Base-by-base conservation (phyloP, 148 eudicot species). In the Dianthus caryophyllus region DNA sequence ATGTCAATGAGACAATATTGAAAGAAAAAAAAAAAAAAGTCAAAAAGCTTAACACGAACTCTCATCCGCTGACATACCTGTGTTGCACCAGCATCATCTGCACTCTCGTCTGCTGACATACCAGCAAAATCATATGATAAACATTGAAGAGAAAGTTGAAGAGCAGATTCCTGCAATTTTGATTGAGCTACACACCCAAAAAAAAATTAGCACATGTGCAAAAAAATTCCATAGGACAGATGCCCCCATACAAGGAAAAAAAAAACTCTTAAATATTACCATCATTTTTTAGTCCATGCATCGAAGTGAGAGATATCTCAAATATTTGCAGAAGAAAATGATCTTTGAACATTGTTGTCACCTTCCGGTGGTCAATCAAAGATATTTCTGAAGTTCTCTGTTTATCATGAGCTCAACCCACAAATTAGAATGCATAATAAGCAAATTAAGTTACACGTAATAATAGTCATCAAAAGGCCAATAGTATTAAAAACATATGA, bases 31-130 rank as follows among this genome's bases (percentile, higher is more conserved):
- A n/a, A n/a, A n/a, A n/a, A 65, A 24, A 70, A 36, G 56, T 20
- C 1, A 20, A 46, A 53, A n/a, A 68, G 31, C 5, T 31, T 36
- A 69, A 15, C 16, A 21, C 31, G 38, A 30, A 71, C 85, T 88
- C 82, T 91, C 99, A 82, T 94, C 97, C 75, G 77, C 62, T 63
- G 88, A 73, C 22, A 22, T 80, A 88, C 98, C 98, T 94, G 97
- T 47, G 84, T 81, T 75, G 89, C 78, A 44, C 88, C 90, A 68
- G 79, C 77, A 70, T 94, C 99, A 71, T 94, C 99, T 66, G 97
- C 84, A 71, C 85, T 88, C 82, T 91, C 99, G 84, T 94, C 97
- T 75, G 77, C 62, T 63, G 88, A 73, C 64, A 87, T 75, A 59
- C 90, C 96, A 80, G 80, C 78, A 76, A 88, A 94, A 77, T 94